These are phyloP conservation scores for Tulasnella sp. DNA, from an alignment of 768 basidiomycete genomes.

Conservation along the genomic window DNA sequence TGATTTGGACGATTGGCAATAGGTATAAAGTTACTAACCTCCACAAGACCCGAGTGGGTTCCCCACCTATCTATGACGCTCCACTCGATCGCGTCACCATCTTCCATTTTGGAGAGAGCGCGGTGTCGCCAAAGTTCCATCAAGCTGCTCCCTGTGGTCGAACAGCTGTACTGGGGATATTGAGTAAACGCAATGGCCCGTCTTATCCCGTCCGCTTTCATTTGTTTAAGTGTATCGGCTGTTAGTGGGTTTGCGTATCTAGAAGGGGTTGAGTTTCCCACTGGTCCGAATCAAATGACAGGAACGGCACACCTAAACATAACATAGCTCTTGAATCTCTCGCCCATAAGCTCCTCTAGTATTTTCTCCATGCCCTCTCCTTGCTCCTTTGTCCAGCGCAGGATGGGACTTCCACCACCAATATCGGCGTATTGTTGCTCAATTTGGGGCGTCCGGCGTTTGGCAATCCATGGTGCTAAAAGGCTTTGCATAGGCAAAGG, in stretches of 20 bases:
- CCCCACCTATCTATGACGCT: constrained; percentile 98
- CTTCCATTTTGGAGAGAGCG: constrained; percentile 32
- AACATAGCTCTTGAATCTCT: constrained; percentile 71
- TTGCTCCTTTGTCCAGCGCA: constrained; percentile 78
- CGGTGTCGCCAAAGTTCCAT: constrained; percentile 63
- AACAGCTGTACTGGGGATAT: constrained; percentile 98
- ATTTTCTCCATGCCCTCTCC: constrained; percentile 83
- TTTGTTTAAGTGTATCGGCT: constrained; percentile 64
- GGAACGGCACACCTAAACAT: constrained; percentile 59
- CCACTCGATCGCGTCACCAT: constrained; percentile 58
- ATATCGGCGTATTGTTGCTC: constrained; percentile 91
- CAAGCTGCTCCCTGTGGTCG: constrained; percentile 92
- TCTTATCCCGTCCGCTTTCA: constrained; percentile 84
- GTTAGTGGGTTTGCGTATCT: constrained; percentile 75
- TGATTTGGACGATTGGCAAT: neutral
- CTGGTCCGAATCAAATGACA: no score
- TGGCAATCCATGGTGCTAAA: constrained; percentile 82
- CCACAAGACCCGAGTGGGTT: constrained; percentile 85
- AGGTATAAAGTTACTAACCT: constrained; percentile 43
- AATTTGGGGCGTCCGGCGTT: constrained; percentile 80
- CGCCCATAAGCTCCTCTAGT: constrained; percentile 89
- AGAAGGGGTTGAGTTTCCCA: neutral
- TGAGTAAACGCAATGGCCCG: constrained; percentile 94
- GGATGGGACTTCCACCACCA: constrained; percentile 94
- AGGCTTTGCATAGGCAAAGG: constrained; percentile 86